These are phyloP conservation scores for Secale cereale DNA, from an alignment of 176 grass and related monocot genomes.

Conservation along the genomic window DNA sequence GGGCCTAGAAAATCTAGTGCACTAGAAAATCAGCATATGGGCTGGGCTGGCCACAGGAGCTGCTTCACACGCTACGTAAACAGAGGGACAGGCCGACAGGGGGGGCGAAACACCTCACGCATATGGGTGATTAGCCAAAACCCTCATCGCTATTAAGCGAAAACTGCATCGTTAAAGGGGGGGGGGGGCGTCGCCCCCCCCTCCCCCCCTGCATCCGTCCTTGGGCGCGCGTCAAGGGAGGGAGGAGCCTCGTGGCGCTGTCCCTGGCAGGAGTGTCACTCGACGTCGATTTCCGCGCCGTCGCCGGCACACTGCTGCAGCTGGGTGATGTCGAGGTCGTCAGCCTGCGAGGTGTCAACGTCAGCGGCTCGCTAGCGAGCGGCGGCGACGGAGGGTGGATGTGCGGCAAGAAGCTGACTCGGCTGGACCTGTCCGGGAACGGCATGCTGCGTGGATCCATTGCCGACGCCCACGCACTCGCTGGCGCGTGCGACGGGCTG, in stretches of 20 bases:
- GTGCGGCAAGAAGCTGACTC: constrained; percentile 27
- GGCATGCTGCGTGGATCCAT: constrained; percentile 32
- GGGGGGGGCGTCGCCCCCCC: too few relatives aligned
- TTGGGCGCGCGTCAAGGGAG: constrained; percentile 10
- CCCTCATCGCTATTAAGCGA: too few relatives aligned
- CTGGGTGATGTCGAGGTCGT: constrained; percentile 31
- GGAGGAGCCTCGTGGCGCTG: constrained; percentile 26
- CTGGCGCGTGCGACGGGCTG: constrained; percentile 16
- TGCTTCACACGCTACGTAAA: too few relatives aligned
- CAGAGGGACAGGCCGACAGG: too few relatives aligned
- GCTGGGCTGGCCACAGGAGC: too few relatives aligned
- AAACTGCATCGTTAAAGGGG: too few relatives aligned
- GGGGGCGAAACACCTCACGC: too few relatives aligned
- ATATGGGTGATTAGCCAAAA: too few relatives aligned
- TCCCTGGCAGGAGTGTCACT: constrained; percentile 18
- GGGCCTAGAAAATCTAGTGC: too few relatives aligned
- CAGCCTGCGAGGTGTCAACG: constrained; percentile 32
- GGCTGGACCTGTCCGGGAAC: constrained; percentile 57
- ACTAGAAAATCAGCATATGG: too few relatives aligned
- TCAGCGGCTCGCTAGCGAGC: constrained; percentile 27
- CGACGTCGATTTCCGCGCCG: constrained; percentile 30
- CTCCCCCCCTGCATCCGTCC: too few relatives aligned
- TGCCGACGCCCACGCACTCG: constrained; percentile 3
- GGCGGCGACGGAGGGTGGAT: not conserved
- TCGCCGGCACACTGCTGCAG: constrained; percentile 26